Evolutionary conservation across 768 basidiomycete species (phyloP).

Genomic region (Auriscalpium orientale): DNA sequence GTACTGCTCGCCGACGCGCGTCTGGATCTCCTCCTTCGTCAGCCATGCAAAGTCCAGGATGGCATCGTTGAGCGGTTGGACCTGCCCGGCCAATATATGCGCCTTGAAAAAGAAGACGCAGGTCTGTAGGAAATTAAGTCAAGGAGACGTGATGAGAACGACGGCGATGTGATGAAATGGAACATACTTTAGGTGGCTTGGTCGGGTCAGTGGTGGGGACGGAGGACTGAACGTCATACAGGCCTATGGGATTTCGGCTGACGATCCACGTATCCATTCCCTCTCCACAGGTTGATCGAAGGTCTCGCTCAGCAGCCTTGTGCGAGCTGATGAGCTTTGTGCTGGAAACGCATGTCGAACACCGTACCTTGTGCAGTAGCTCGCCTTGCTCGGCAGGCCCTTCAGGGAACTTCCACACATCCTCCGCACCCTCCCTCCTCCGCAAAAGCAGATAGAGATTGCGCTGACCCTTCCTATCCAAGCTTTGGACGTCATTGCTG

Average conservation of each 20-base stretch:
- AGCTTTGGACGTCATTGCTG: slow-evolving; percentile 54
- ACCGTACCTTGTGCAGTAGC: slow-evolving; percentile 67
- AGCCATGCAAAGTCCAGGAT: slow-evolving; percentile 87
- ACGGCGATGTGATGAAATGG: too few relatives aligned
- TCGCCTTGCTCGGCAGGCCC: slow-evolving; percentile 56
- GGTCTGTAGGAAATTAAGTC: slow-evolving; percentile 35
- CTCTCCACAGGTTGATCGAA: slow-evolving; percentile 65
- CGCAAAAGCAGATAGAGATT: slow-evolving; percentile 85
- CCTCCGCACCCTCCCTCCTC: slow-evolving; percentile 33
- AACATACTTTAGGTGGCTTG: slow-evolving; percentile 11
- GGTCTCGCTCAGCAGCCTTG: slow-evolving; percentile 68
- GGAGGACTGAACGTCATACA: slow-evolving; percentile 44
- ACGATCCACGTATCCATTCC: slow-evolving; percentile 94
- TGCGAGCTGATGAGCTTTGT: slow-evolving; percentile 8
- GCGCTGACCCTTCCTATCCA: slow-evolving; percentile 77
- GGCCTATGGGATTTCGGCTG: slow-evolving; percentile 81
- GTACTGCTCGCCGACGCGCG: slow-evolving; percentile 58
- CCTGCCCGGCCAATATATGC: slow-evolving; percentile 87
- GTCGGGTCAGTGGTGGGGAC: slow-evolving; percentile 15
- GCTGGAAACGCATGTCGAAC: not conserved
- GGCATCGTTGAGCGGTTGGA: slow-evolving; percentile 43
- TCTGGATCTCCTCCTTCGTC: slow-evolving; percentile 83
- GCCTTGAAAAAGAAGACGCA: slow-evolving; percentile 88
- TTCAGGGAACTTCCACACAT: slow-evolving; percentile 78
- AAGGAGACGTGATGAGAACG: not conserved